Evolutionary conservation across 73 alveolate genomes (phyloP), one percentile per base, ranked within the genome.

Genomic region (Tetrahymena elliotti): DNA sequence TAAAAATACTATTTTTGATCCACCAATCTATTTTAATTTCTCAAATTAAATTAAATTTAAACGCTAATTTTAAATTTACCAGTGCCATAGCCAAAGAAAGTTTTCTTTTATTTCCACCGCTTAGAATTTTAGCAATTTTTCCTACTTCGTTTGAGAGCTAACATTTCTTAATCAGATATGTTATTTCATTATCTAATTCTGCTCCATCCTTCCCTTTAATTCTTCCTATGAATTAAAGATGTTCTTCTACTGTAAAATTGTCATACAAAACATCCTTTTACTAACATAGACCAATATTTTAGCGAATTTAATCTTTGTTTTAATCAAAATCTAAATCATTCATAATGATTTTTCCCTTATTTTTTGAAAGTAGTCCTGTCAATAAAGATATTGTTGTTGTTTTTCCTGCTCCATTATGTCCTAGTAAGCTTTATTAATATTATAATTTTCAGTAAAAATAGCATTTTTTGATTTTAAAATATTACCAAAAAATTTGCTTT

Each of bases 381-480:
- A 98, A 93, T 98, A 98, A 96, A 35, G 98, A 94, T 88, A 99
- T 98, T 84, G 99, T 98, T 3, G 99, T 98, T 3, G 99, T 98
- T 96, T 99, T 99, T 34, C 99, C 99, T 38, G 99, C 99, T 6
- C 99, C 99, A 93, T 99, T 99, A 95, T 99, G 99, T 38, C 99
- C 99, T 27, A 99, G 97, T 84, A 99, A 97, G n/a, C 97, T 47
- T n/a, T n/a, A n/a, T n/a, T n/a, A n/a, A n/a, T n/a, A n/a, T n/a
- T 54, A 93, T 93, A 33, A 96, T 96, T 37, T 94, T 95, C 38
- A 83, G 83, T 6, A 22, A 84, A 10, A 41, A 6, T 34, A 95
- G 93, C 53, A 39, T 53, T 20, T 93, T 47, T 12, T 47, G 3
- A 47, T 4, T 47, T 47, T 47, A 27, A 13, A 47, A 47, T 47